Conservation (phyloP, 345 rosid species). For the Cochlearia excelsa region DNA sequence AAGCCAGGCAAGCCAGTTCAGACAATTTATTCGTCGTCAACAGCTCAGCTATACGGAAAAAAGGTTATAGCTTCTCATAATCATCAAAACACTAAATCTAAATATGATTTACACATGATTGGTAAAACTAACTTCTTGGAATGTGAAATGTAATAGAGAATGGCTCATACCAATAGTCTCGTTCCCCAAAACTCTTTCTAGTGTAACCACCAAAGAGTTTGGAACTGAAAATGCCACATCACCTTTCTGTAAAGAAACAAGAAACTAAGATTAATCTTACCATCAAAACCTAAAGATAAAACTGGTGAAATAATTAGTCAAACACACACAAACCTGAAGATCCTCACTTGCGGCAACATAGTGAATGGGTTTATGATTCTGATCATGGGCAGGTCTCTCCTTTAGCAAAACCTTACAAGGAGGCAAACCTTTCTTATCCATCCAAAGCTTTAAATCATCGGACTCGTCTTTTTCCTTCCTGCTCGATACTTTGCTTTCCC, state of each 20-base stretch:
- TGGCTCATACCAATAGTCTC: slow-evolving; percentile 81
- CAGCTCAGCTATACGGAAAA: slow-evolving; percentile 62
- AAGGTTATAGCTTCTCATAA: slow-evolving; percentile 1
- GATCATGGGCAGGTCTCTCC: slow-evolving; percentile 68
- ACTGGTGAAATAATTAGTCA: slow-evolving; percentile 4
- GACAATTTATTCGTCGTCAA: slow-evolving; percentile 86
- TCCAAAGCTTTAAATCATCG: slow-evolving; percentile 80
- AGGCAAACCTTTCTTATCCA: slow-evolving; percentile 88
- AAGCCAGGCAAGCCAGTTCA: slow-evolving; percentile 88
- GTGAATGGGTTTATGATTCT: slow-evolving; percentile 68
- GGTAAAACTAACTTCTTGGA: too few relatives aligned
- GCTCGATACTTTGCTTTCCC: slow-evolving; percentile 39
- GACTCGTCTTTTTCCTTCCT: slow-evolving; percentile 50
- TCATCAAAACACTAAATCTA: not conserved
- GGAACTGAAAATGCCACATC: slow-evolving; percentile 90
- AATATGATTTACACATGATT: not conserved
- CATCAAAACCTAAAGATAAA: not conserved
- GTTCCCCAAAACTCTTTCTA: slow-evolving; percentile 92
- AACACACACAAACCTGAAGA: slow-evolving; percentile 51
- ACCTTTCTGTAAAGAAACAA: slow-evolving; percentile 47
- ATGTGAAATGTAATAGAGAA: slow-evolving; percentile 6
- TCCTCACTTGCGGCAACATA: slow-evolving; percentile 89
- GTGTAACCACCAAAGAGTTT: slow-evolving; percentile 80
- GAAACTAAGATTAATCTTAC: not conserved
- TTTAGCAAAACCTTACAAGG: slow-evolving; percentile 78